Percentiles rank a stretch among this genome's conserved stretches.
Conservation (phyloP, 305 asterid species). For the Stenogyne calaminthoides region DNA sequence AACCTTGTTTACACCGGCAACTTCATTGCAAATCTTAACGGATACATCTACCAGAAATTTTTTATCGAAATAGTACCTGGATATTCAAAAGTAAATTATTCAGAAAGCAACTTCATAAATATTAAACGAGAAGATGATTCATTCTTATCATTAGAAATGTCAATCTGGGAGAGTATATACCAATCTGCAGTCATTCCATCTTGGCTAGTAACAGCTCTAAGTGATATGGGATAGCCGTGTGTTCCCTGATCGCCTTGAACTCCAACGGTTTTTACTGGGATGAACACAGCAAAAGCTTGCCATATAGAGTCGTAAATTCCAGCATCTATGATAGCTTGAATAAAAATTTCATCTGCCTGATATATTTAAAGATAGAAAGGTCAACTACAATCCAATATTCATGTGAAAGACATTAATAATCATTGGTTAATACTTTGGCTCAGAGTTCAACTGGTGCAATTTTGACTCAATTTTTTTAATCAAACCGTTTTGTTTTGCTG, state of each 20-base stretch:
- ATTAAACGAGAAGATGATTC: neutral
- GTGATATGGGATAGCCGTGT: constrained; percentile 80
- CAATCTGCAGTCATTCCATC: constrained; percentile 99
- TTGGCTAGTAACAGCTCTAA: constrained; percentile 95
- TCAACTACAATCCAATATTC: constrained; percentile 6
- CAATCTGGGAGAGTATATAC: constrained; percentile 36
- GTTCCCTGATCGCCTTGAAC: constrained; percentile 99
- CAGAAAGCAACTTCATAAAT: neutral
- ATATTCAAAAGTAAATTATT: constrained; percentile 26
- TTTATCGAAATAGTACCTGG: constrained; percentile 87
- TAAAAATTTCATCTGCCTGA: constrained; percentile 95
- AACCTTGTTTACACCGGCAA: constrained; percentile 88
- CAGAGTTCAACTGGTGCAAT: too few species aligned
- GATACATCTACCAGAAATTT: constrained; percentile 84
- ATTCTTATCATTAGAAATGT: neutral
- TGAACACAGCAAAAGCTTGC: constrained; percentile 99
- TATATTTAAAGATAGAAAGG: neutral
- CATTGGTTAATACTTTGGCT: too few species aligned
- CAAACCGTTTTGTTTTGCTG: too few species aligned
- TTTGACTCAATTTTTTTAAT: too few species aligned
- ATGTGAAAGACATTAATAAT: constrained; percentile 15
- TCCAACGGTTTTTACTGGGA: constrained; percentile 89
- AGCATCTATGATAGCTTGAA: constrained; percentile 84
- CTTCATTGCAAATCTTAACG: constrained; percentile 86
- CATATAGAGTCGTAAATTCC: constrained; percentile 87